Base-by-base conservation (phyloP, 208 protist genomes). In the Crithidia thermophila region DNA sequence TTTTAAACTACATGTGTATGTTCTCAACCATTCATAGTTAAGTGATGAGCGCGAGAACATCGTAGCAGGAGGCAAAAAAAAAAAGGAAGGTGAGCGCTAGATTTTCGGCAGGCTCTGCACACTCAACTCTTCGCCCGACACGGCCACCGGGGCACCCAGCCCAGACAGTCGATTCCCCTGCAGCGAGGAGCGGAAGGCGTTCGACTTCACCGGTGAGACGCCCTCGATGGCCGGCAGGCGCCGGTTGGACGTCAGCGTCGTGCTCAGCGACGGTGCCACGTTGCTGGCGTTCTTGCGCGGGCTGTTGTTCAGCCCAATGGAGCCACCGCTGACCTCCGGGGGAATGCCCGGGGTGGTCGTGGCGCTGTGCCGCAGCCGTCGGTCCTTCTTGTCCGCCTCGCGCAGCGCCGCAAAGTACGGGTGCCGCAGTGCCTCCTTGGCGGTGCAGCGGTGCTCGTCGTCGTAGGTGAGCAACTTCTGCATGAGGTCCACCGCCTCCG, bases 341-440 rank as follows among this genome's bases (percentile, higher is more conserved):
- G 42, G 11, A 6, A 55, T n/a, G 10, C 61, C 47, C 27, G 27
- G 51, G 28, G 51, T 13, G 59, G 45, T 40, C 5, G 39, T 56
- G 34, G 46, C 45, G 40, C 51, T 75, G 37, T 69, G 68, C 23
- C 40, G 45, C 25, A 49, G 3, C 11, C 57, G 68, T 3, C 46
- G 68, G 8, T 21, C 56, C 33, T 67, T 74, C 47, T 74, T 74
- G 45, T 90, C 88, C 13, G 63, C 61, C 43, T 93, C 89, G 9
- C 88, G 82, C 36, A 97, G 53, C 5, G 64, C 46, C 46, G 86
- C 90, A 52, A 97, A 94, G 74, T 94, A 98, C 4, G 90, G 77
- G 69, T 97, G 93, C 4, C 76, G 77, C 51, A 98, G 80, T 20
- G 95, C 95, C 39, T 98, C 92, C 61, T 88, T 93, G 31, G 97